Evolutionary conservation across 2,329 filamentous ascomycete species (phyloP).

Genomic region (Fonsecaea pedrosoi): DNA sequence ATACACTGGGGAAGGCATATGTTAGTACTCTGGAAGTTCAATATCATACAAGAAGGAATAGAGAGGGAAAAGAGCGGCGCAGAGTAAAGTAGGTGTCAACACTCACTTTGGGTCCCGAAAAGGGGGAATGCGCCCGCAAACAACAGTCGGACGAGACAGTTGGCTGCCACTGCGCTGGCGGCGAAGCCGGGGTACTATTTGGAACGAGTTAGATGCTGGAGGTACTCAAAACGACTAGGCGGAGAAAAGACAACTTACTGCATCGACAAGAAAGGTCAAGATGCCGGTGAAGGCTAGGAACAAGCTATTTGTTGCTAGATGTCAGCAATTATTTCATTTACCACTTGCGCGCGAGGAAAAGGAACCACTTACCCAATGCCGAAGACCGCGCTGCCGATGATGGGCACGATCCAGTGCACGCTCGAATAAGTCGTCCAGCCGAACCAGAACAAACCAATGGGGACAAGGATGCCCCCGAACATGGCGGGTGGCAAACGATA

Average conservation of each 20-base stretch:
- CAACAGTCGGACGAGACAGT: conserved; percentile 75
- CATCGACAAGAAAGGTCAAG: conserved; percentile 82
- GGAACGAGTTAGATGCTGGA: neutral
- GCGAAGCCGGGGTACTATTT: conserved; percentile 51
- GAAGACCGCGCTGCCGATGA: conserved; percentile 47
- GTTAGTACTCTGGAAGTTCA: conserved; percentile 36
- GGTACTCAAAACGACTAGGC: too few species aligned
- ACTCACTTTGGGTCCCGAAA: conserved; percentile 65
- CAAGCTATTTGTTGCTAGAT: conserved; percentile 64
- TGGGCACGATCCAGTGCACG: conserved; percentile 56
- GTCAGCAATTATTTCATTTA: conserved; percentile 56
- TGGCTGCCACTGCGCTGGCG: conserved; percentile 75
- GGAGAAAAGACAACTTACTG: conserved; percentile 26
- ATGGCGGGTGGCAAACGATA: conserved; percentile 58
- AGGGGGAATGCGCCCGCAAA: conserved; percentile 81
- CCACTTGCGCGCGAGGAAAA: conserved; percentile 51
- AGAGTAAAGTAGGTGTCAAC: conserved; percentile 28
- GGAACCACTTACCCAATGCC: conserved; percentile 48
- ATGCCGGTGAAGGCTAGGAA: conserved; percentile 59
- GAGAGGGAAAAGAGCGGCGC: neutral
- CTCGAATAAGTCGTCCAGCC: conserved; percentile 54
- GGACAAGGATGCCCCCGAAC: conserved; percentile 59
- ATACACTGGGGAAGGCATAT: conserved; percentile 46
- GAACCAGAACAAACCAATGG: conserved; percentile 63
- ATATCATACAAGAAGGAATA: conserved; percentile 46